Percentiles rank a stretch among this genome's conserved stretches.
Evolutionary conservation across 1,284 basidiomycete genomes (phyloP).

Genomic region (Cryptococcus depauperatus): DNA sequence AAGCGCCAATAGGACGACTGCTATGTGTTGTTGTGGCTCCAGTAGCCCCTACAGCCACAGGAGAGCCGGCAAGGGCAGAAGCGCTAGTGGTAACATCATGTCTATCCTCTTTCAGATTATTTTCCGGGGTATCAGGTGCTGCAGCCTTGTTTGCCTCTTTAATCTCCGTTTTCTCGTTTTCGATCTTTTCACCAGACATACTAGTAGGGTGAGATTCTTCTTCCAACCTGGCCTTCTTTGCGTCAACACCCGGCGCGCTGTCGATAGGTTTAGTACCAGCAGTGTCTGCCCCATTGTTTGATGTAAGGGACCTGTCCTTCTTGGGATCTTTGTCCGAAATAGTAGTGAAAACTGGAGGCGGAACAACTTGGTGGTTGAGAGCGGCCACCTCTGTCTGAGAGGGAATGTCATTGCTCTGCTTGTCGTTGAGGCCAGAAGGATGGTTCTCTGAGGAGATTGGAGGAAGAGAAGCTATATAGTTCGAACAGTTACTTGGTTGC

Average conservation of each 20-base stretch:
- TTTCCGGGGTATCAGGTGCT: conserved; percentile 10
- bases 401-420: conserved; percentile 25
- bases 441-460: conserved; percentile 10
- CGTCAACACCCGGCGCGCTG: conserved; percentile 20
- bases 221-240: conserved; percentile 26
- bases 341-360: conserved; percentile 32
- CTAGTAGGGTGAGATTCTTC: conserved; percentile 17
- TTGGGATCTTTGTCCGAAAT: conserved; percentile 24
- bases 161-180: conserved; percentile 7
- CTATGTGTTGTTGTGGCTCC: conserved; percentile 1
- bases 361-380: conserved; percentile 30
- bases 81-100: not conserved
- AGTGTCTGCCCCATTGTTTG: conserved; percentile 9
- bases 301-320: conserved; percentile 32
- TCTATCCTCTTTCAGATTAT: conserved; percentile 2
- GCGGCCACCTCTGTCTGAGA: conserved; percentile 32
- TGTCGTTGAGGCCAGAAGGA: not conserved
- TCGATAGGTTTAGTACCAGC: conserved; percentile 23
- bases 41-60: conserved; percentile 11
- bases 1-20: too few relatives aligned
- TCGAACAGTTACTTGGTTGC: not conserved
- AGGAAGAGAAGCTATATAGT: conserved; percentile 7
- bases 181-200: conserved; percentile 9
- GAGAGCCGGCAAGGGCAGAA: conserved; percentile 2
- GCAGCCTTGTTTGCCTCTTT: conserved; percentile 6